A percentile compares a stretch with the other conserved stretches of the same genome.
phyloP scores from a whole-genome alignment of 2,329 filamentous ascomycete genomes.

The Colletotrichum camelliae region DNA sequence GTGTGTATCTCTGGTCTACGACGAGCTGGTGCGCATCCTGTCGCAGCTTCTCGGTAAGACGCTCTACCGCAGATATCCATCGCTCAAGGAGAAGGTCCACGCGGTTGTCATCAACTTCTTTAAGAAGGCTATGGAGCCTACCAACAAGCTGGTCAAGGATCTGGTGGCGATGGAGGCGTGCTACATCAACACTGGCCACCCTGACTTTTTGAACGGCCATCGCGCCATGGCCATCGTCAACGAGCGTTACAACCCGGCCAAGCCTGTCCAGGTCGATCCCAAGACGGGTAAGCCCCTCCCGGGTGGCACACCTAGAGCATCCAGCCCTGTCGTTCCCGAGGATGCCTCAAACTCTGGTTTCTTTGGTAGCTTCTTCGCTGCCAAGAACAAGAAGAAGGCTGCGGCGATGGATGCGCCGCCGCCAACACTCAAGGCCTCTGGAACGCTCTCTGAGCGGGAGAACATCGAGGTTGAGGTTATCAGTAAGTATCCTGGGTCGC shows the following conservation, averaged over 20 bases:
- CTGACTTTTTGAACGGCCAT: constrained; percentile 96
- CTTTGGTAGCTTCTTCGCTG: constrained; percentile 98
- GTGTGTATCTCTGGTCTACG: constrained; percentile 96
- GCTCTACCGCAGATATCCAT: constrained; percentile 91
- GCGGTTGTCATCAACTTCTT: constrained; percentile 91
- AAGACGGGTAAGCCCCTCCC: constrained; percentile 97
- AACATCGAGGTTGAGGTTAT: constrained; percentile 97
- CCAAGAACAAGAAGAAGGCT: constrained; percentile 99
- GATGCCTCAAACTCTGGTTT: constrained; percentile 74
- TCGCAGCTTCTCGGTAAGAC: constrained; percentile 87
- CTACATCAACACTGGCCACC: constrained; percentile 98
- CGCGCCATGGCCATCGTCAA: constrained; percentile 98
- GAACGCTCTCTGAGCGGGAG: constrained; percentile 92
- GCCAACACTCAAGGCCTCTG: constrained; percentile 90
- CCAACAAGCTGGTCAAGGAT: constrained; percentile 94
- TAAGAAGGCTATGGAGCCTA: constrained; percentile 98
- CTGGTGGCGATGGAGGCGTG: constrained; percentile 94
- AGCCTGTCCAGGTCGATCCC: constrained; percentile 94
- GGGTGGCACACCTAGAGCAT: constrained; percentile 70
- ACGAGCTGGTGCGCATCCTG: constrained; percentile 95
- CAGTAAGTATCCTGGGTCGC: constrained; percentile 64
- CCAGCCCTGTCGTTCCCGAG: constrained; percentile 73
- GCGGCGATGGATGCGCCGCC: constrained; percentile 99
- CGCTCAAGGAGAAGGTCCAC: constrained; percentile 96
- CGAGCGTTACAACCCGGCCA: constrained; percentile 80